These are phyloP conservation scores for Shiraia sp. DNA, from an alignment of 2,329 filamentous ascomycete species.

Conservation along the genomic window DNA sequence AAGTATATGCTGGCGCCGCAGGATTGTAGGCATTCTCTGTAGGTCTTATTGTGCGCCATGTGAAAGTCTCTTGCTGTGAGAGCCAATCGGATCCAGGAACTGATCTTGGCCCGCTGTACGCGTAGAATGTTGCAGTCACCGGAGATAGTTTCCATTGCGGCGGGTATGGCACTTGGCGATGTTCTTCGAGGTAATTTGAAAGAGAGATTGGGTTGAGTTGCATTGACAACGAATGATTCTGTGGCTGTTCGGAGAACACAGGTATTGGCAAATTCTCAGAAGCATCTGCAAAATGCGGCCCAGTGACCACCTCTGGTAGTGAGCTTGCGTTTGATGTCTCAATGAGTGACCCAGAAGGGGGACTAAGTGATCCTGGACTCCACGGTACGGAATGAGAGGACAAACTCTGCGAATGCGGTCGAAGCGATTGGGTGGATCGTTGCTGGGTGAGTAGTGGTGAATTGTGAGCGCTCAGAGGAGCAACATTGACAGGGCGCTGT, in stretches of 20 bases:
- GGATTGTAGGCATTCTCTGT: constrained; percentile 16
- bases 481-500: constrained; percentile 15
- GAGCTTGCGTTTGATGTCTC: constrained; percentile 9
- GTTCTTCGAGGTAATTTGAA: constrained; percentile 30
- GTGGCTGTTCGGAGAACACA: constrained; percentile 4
- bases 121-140: constrained; percentile 26
- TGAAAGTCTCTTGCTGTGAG: constrained; percentile 21
- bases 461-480: constrained; percentile 8
- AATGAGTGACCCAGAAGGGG: constrained; percentile 3
- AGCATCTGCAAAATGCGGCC: constrained; percentile 4
- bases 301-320: constrained; percentile 18
- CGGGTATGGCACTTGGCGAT: constrained; percentile 36
- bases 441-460: constrained; percentile 16
- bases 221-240: constrained; percentile 2
- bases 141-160: constrained; percentile 35
- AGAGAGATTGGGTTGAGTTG: constrained; percentile 14
- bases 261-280: constrained; percentile 15
- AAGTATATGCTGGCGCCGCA: constrained; percentile 19
- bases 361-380: constrained; percentile 19
- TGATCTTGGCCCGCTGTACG: constrained; percentile 9
- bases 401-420: constrained; percentile 16
- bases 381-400: constrained; percentile 15
- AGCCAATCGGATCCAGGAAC: constrained; percentile 27
- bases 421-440: constrained; percentile 11
- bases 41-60: constrained; percentile 27